Base-by-base conservation (phyloP, 2,329 filamentous ascomycete species). In the Neofusicoccum sp. region DNA sequence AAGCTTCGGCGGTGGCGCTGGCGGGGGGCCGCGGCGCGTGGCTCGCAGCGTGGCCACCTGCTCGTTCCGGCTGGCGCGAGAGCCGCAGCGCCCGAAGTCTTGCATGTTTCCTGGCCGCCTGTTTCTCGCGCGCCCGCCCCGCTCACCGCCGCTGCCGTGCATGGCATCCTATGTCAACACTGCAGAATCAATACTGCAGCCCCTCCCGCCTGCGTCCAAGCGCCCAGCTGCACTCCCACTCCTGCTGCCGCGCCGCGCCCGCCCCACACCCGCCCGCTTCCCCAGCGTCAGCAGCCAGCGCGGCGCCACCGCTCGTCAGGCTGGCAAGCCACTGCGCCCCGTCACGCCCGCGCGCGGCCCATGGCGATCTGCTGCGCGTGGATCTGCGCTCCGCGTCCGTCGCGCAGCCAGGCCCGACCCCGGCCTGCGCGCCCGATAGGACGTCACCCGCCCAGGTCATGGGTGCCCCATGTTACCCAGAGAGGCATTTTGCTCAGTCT, bases 401-500 rank as follows among this genome's bases (percentile, higher is more conserved):
- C 8, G 34, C 22, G 16, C 37, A 4, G 29, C 22, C 29, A 34
- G n/a, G 34, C 12, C 49, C 41, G 29, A 41, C 29, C 54, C 54
- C 54, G 54, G 54, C n/a, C 54, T 58, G 54, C 9, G 12, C 14
- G 29, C 41, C 54, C 33, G 54, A 58, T 58, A 58, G 54, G 54
- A 45, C 31, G 59, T 62, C 59, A 62, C 34, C 49, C 47, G 59
- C 36, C 47, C 48, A 54, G 48, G 59, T 62, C 59, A 62, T 61
- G 58, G 58, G 56, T 60, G 39, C 22, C 31, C 52, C 52, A 44
- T 56, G 52, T 44, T 56, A 44, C 52, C 52, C 52, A 44, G 52
- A 45, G 41, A 22, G 31, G 39, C 54, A 45, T 34, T 45, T 58
- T 58, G 54, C 54, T 58, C 45, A 58, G 45, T 58, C 54, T 44